These are phyloP conservation scores for Alternaria sp. DNA, from an alignment of 2,329 filamentous ascomycete species.

Conservation along the genomic window DNA sequence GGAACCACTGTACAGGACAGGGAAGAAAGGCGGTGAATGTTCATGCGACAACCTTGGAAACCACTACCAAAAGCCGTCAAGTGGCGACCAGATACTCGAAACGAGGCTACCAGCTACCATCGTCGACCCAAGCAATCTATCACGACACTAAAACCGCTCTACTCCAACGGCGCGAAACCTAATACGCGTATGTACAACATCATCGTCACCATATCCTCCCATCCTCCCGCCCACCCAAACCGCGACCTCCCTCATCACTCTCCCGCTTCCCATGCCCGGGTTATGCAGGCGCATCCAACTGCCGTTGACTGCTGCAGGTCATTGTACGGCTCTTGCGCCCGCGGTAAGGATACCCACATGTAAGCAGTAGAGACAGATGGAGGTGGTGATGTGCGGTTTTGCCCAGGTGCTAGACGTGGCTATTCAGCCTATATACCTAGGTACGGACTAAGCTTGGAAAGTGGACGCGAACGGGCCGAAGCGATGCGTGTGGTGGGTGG, in stretches of 20 bases:
- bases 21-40: not conserved
- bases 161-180: not conserved
- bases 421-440: not conserved
- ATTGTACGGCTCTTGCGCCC: not conserved
- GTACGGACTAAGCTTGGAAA: not conserved
- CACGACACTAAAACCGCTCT: not conserved
- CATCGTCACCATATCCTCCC: not conserved
- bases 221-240: not conserved
- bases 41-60: not conserved
- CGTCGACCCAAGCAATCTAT: accelerated
- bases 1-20: not conserved
- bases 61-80: not conserved
- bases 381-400: not conserved
- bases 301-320: not conserved
- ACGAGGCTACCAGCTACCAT: not conserved
- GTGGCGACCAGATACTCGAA: not conserved
- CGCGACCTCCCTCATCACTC: not conserved
- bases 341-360: not conserved
- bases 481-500: not conserved
- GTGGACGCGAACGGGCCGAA: not conserved
- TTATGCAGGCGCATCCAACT: not conserved
- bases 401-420: not conserved
- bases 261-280: not conserved
- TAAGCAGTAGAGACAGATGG: not conserved
- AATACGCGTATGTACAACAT: not conserved